Evolutionary conservation across 2,329 filamentous ascomycete genomes (phyloP).

Genomic region (Exophiala lecanii-corni): DNA sequence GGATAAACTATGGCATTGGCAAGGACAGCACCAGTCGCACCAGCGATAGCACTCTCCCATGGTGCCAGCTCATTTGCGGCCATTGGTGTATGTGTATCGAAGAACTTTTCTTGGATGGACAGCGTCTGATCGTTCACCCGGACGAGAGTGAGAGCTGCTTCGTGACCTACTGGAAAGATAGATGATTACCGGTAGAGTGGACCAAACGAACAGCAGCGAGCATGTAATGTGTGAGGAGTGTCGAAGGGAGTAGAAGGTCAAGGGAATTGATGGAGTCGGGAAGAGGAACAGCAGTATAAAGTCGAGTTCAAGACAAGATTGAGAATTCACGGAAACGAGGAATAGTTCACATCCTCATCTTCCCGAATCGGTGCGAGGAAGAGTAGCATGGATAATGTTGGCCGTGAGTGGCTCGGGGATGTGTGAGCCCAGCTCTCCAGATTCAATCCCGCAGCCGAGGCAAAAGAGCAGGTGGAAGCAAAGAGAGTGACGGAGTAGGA

Average conservation of each 20-base stretch:
- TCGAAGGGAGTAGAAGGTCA: too few species aligned
- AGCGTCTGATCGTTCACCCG: too few species aligned
- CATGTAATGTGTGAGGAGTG: too few species aligned
- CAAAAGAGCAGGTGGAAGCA: slow-evolving; percentile 2
- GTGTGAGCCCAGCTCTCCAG: background rate
- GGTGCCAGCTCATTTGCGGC: slow-evolving; percentile 70
- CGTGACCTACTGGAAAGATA: too few species aligned
- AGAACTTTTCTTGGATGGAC: background rate
- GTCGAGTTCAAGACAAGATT: background rate
- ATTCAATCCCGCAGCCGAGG: slow-evolving; percentile 14
- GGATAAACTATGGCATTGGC: slow-evolving; percentile 96
- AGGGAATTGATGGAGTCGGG: background rate
- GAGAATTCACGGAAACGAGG: slow-evolving; percentile 3
- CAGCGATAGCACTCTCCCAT: slow-evolving; percentile 89
- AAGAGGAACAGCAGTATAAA: background rate
- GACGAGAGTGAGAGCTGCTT: too few species aligned
- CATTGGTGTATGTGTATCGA: slow-evolving; percentile 35
- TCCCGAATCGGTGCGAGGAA: slow-evolving; percentile 7
- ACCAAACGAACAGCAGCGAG: too few species aligned
- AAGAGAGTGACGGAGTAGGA: too few species aligned
- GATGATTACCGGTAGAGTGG: too few species aligned
- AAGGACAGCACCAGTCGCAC: slow-evolving; percentile 85
- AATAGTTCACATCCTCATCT: slow-evolving; percentile 15
- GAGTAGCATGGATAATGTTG: background rate
- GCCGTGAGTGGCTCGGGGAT: slow-evolving; percentile 1